Percentiles rank a stretch among this genome's conserved stretches.
Evolutionary conservation across 805 yeast species (phyloP).

Genomic region (Wickerhamiella azymoides): DNA sequence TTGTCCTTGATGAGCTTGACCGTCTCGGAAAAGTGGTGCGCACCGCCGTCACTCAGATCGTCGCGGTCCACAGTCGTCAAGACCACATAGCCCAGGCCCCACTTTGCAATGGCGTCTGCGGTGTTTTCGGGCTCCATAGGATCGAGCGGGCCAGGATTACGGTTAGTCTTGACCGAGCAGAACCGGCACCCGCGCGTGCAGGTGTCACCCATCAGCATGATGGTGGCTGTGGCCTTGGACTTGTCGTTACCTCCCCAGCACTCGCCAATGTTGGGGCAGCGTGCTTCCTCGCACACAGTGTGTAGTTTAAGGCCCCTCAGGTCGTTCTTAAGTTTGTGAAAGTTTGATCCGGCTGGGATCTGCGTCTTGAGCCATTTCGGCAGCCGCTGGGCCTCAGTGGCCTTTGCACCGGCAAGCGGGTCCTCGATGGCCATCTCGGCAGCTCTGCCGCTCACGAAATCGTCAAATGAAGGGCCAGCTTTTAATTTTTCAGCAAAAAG

Average conservation of each 20-base stretch:
- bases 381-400: slow-evolving; percentile 37
- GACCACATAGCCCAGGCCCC: slow-evolving; percentile 98
- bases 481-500: slow-evolving; percentile 57
- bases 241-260: slow-evolving; percentile 96
- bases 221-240: slow-evolving; percentile 90
- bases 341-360: slow-evolving; percentile 88
- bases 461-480: slow-evolving; percentile 87
- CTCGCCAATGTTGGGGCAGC: slow-evolving; percentile 98
- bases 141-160: slow-evolving; percentile 79
- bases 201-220: slow-evolving; percentile 96
- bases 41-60: slow-evolving; percentile 86
- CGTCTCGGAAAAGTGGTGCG: slow-evolving; percentile 79
- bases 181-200: slow-evolving; percentile 99
- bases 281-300: slow-evolving; percentile 97
- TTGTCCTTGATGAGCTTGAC: slow-evolving; percentile 71
- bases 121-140: slow-evolving; percentile 96
- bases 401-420: slow-evolving; percentile 39
- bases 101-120: slow-evolving; percentile 89
- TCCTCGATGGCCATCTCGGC: slow-evolving; percentile 40
- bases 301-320: slow-evolving; percentile 77
- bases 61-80: slow-evolving; percentile 96
- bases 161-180: slow-evolving; percentile 88
- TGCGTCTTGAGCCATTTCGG: slow-evolving; percentile 94
- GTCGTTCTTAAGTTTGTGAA: slow-evolving; percentile 67
- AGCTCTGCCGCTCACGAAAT: slow-evolving; percentile 74